These are phyloP conservation scores for Volvariella surrecta DNA, from an alignment of 1,284 basidiomycete genomes.

Conservation along the genomic window DNA sequence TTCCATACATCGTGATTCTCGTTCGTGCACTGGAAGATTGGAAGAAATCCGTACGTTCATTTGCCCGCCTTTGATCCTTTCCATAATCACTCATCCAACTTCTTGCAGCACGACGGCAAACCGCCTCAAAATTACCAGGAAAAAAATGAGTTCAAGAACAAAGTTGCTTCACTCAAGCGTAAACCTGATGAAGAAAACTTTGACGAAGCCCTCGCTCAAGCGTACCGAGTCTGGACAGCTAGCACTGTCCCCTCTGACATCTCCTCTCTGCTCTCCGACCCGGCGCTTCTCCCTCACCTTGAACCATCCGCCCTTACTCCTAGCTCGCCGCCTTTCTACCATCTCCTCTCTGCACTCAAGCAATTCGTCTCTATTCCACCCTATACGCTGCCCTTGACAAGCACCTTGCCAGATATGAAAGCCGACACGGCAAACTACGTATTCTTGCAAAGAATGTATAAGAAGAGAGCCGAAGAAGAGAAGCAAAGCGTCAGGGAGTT, in stretches of 20 bases:
- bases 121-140: conserved; percentile 62
- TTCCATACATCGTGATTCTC: conserved; percentile 83
- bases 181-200: conserved; percentile 94
- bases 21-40: conserved; percentile 78
- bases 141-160: conserved; percentile 72
- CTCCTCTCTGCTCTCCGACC: conserved; percentile 55
- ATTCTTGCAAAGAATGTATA: conserved; percentile 72
- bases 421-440: conserved; percentile 82
- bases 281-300: conserved; percentile 29
- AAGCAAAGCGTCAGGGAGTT: conserved; percentile 43
- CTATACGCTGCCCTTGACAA: conserved; percentile 42
- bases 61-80: neutral
- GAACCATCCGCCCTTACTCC: conserved; percentile 20
- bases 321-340: conserved; percentile 65
- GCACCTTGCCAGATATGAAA: conserved; percentile 93
- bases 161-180: conserved; percentile 47
- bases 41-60: conserved; percentile 51
- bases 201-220: conserved; percentile 84
- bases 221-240: conserved; percentile 65
- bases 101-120: conserved; percentile 58
- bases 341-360: conserved; percentile 76
- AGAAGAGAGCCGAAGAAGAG: conserved; percentile 62
- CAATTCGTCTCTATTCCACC: conserved; percentile 38
- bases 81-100: neutral
- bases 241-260: conserved; percentile 68